Evolutionary conservation across 352 stramenopile species (phyloP).

Genomic region (Pythium folliculosum): DNA sequence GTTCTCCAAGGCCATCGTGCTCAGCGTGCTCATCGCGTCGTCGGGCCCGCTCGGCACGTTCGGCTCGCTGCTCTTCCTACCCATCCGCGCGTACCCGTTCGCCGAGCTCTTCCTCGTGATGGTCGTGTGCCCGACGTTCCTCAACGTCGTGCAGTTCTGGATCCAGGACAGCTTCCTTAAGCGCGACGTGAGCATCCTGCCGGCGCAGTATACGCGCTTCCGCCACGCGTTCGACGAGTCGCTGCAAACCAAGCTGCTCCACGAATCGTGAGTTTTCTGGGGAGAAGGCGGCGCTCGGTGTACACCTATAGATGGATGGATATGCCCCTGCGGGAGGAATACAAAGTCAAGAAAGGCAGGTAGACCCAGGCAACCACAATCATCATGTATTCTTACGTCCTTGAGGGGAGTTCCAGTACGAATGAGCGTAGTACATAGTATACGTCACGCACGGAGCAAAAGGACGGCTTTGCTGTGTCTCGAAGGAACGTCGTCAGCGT

Average conservation of each 20-base stretch:
- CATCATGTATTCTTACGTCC: no score
- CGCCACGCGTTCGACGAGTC: constrained; percentile 68
- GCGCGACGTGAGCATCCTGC: constrained; percentile 63
- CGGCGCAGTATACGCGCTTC: constrained; percentile 59
- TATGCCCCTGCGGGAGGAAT: background rate
- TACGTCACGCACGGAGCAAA: no score
- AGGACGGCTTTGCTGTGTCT: no score
- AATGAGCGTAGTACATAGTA: no score
- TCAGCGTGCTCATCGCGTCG: constrained; percentile 63
- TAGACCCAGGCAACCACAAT: background rate
- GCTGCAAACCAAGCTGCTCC: constrained; percentile 65
- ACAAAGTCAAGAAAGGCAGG: background rate
- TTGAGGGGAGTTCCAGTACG: no score
- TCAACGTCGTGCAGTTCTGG: constrained; percentile 87
- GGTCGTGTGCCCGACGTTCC: constrained; percentile 81
- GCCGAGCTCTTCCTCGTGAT: constrained; percentile 77
- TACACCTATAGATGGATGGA: no score
- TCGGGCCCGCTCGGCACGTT: constrained; percentile 51
- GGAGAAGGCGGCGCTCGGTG: background rate
- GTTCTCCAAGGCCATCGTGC: constrained; percentile 80
- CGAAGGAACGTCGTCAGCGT: no score
- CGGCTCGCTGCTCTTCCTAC: constrained; percentile 64
- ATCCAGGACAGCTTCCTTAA: constrained; percentile 88
- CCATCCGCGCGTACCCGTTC: constrained; percentile 63
- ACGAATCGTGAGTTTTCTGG: constrained; percentile 28